A percentile compares a stretch with the other conserved stretches of the same genome.
These are phyloP conservation scores for Sodiomyces alkalinus DNA, from an alignment of 2,329 filamentous ascomycete genomes.

Conservation along the genomic window DNA sequence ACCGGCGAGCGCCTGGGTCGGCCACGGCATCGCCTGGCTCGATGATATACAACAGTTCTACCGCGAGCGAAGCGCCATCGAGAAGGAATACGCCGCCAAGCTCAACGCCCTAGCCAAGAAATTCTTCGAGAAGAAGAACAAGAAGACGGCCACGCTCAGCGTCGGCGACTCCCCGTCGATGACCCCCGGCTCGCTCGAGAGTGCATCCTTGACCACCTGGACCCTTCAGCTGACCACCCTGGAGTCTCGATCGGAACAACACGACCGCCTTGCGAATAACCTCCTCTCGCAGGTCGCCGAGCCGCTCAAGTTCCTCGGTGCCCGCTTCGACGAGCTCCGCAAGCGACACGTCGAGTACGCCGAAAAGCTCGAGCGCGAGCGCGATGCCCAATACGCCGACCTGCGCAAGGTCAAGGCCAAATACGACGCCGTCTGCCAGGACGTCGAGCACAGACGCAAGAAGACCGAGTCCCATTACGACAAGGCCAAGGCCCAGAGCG, in stretches of 20 bases:
- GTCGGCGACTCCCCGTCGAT: slow-evolving; percentile 87
- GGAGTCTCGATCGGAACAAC: slow-evolving; percentile 75
- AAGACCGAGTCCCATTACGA: slow-evolving; percentile 93
- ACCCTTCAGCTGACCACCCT: slow-evolving; percentile 82
- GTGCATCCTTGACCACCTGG: slow-evolving; percentile 94
- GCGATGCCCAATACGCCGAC: slow-evolving; percentile 70
- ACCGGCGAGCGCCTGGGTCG: slow-evolving; percentile 81
- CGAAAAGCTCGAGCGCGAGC: slow-evolving; percentile 74
- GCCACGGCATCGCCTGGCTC: slow-evolving; percentile 81
- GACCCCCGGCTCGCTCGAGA: slow-evolving; percentile 91
- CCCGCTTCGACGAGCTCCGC: slow-evolving; percentile 77
- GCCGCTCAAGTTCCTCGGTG: slow-evolving; percentile 60
- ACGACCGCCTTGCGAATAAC: slow-evolving; percentile 70
- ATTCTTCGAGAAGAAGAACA: slow-evolving; percentile 93
- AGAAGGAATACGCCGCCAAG: slow-evolving; percentile 92
- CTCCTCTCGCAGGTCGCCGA: slow-evolving; percentile 72
- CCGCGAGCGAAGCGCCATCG: slow-evolving; percentile 81
- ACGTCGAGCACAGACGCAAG: slow-evolving; percentile 86
- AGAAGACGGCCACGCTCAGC: slow-evolving; percentile 73
- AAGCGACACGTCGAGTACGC: slow-evolving; percentile 86
- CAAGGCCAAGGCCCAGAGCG: slow-evolving; percentile 78
- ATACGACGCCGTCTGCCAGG: slow-evolving; percentile 86
- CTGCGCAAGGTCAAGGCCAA: slow-evolving; percentile 83
- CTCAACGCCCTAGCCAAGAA: slow-evolving; percentile 81
- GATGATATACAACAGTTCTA: slow-evolving; percentile 97